Conservation (phyloP, 768 basidiomycete species). For the Pleurotus cornucopiae region DNA sequence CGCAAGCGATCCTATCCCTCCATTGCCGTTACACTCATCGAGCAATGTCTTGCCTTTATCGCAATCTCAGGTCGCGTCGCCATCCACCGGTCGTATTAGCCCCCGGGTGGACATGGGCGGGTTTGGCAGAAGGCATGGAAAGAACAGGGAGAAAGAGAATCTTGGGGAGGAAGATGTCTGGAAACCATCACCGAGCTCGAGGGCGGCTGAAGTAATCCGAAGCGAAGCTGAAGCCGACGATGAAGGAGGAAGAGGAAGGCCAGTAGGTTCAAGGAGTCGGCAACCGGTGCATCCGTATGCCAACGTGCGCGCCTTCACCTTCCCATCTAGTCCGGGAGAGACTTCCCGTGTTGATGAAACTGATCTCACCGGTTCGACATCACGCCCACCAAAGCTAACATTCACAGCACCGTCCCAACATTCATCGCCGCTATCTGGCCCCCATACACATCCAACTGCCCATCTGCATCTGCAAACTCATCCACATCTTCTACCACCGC, state of each 20-base stretch:
- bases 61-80: neutral
- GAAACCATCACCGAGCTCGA: too few species aligned
- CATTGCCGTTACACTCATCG: slow-evolving; percentile 33
- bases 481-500: slow-evolving; percentile 15
- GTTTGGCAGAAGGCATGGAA: neutral
- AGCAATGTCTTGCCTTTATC: slow-evolving; percentile 33
- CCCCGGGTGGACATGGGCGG: slow-evolving; percentile 1
- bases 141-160: neutral
- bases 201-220: neutral
- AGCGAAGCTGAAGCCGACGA: neutral
- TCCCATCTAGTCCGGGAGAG: slow-evolving; percentile 1
- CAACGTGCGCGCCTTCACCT: slow-evolving; percentile 1
- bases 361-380: neutral
- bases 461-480: slow-evolving; percentile 8
- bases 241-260: neutral
- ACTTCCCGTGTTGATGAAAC: neutral
- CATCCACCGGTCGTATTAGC: neutral
- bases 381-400: slow-evolving; percentile 5
- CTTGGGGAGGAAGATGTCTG: neutral
- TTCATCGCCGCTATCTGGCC: neutral
- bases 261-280: neutral
- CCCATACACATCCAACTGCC: neutral
- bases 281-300: slow-evolving; percentile 9
- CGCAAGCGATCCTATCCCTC: slow-evolving; percentile 13
- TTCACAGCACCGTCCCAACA: slow-evolving; percentile 7